phyloP scores from a whole-genome alignment of 2,329 filamentous ascomycete genomes.

The Fusarium sp. region DNA sequence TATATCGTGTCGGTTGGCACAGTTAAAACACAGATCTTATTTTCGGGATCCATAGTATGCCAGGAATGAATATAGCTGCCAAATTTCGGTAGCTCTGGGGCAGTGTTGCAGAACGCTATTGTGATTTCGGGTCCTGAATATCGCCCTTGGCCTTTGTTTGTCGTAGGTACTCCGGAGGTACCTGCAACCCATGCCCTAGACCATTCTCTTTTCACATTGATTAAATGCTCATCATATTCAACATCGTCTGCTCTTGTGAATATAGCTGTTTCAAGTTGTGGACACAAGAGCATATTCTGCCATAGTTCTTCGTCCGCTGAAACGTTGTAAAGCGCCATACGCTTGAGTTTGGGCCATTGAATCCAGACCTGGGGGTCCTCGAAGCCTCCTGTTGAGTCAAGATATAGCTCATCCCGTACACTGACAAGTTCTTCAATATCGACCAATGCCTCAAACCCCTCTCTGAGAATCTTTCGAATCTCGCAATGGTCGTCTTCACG shows the following conservation, averaged over 20 bases:
- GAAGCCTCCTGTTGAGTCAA: neutral
- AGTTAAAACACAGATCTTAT: neutral
- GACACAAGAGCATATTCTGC: conserved; percentile 1
- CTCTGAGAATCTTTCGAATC: conserved; percentile 23
- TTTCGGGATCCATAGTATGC: conserved; percentile 12
- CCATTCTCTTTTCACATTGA: neutral
- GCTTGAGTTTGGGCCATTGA: conserved; percentile 42
- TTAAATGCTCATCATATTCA: neutral
- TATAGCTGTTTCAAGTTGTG: conserved; percentile 15
- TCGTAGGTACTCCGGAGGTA: neutral
- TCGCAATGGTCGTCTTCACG: conserved; percentile 3
- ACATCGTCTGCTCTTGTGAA: conserved; percentile 5
- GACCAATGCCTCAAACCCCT: conserved; percentile 34
- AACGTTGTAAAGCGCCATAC: conserved; percentile 37
- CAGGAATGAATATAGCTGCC: neutral
- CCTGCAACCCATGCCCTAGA: neutral
- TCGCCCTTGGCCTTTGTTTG: accelerated
- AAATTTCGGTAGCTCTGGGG: neutral
- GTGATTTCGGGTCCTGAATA: conserved; percentile 4
- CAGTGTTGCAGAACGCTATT: conserved; percentile 18
- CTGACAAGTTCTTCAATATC: conserved; percentile 47
- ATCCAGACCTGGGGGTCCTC: conserved; percentile 31
- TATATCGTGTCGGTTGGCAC: neutral
- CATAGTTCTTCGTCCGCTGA: neutral
- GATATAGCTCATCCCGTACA: conserved; percentile 38